Evolutionary conservation across 2,329 filamentous ascomycete genomes (phyloP), one percentile per base, ranked within the genome.

Genomic region (Hymenoscyphus albidus): DNA sequence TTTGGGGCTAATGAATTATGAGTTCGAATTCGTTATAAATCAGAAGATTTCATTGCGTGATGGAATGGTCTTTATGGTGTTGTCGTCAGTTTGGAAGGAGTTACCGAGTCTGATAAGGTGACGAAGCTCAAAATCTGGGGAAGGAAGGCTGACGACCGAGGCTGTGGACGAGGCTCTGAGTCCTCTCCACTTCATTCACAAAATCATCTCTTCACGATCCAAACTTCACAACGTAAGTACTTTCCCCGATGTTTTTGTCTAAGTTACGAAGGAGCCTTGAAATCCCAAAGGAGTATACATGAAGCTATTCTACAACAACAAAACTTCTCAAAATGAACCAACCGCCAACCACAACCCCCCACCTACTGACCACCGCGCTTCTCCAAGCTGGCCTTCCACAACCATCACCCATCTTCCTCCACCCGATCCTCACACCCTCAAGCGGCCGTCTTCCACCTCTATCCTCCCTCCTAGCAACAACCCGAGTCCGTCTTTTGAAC

Each of bases 401-500:
- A 1, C 69, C 71, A 2, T 60, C 62, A 42, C 58, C 68, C 12
- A 18, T 62, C 44, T 71, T 74, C 65, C 68, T 72, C 7, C 32
- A 55, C 4, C 67, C 71, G 6, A 73, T 72, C 61, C 68, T 74
- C 62, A 42, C 64, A 39, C 18, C 64, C 59, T 60, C 39, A 22
- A 87, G 32, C 18, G 32, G 48, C 32, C 58, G 85, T 39, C 58
- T 31, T 10, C 58, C 22, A 55, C 88, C 91, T 0, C 77, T 93
- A 1, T 84, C 87, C 35, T 89, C 90, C 3, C 82, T 96, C 22
- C 81, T 90, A 63, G 91, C 92, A 67, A 95, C 93, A 2, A 90
- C 90, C 44, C 87, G 90, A 69, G 89, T 93, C 70, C 92, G 92
- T 62, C 81, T 98, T 12, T 84, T 97, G 5, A 85, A 88, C 38